Conservation (phyloP, 371 early-diverging fungal genomes). For the Saksenaea vasiformis region DNA sequence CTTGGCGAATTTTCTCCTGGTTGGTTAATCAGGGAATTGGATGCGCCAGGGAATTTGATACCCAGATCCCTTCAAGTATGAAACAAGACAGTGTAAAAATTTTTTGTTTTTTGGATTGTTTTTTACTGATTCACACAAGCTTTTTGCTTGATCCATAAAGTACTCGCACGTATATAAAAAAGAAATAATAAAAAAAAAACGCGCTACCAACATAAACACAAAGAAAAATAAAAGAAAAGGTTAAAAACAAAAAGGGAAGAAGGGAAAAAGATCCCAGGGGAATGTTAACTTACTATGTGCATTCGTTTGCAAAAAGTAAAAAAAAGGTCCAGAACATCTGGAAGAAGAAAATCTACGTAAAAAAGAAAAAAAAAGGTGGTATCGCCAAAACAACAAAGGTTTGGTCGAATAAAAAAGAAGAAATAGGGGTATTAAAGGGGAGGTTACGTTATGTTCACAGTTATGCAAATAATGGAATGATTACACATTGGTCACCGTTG, state of each 20-base stretch:
- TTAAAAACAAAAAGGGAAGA: slow-evolving; percentile 7
- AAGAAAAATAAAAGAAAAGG: not conserved
- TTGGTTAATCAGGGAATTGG: too few species aligned
- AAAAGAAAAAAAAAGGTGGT: not conserved
- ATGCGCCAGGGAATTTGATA: too few species aligned
- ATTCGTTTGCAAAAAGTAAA: not conserved
- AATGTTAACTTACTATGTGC: slow-evolving; percentile 8
- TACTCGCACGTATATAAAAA: slow-evolving; percentile 2
- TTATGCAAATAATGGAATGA: slow-evolving; percentile 5
- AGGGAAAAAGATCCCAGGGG: slow-evolving; percentile 7
- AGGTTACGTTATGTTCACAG: not conserved
- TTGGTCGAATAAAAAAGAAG: slow-evolving; percentile 3
- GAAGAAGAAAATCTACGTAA: slow-evolving; percentile 6
- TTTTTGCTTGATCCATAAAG: not conserved
- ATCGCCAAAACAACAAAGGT: not conserved
- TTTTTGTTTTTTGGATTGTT: too few species aligned
- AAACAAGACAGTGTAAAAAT: too few species aligned
- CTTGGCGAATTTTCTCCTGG: too few species aligned
- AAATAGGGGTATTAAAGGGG: slow-evolving; percentile 1
- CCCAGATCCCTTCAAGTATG: too few species aligned
- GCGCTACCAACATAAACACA: slow-evolving; percentile 6
- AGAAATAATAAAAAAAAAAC: not conserved
- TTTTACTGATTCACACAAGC: slow-evolving; percentile 6
- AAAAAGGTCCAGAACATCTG: slow-evolving; percentile 2
- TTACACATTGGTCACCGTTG: slow-evolving; percentile 11